Percentiles rank a stretch among this genome's conserved stretches.
phyloP scores from a whole-genome alignment of 2,329 filamentous ascomycete species.

The Drechmeria coniospora region DNA sequence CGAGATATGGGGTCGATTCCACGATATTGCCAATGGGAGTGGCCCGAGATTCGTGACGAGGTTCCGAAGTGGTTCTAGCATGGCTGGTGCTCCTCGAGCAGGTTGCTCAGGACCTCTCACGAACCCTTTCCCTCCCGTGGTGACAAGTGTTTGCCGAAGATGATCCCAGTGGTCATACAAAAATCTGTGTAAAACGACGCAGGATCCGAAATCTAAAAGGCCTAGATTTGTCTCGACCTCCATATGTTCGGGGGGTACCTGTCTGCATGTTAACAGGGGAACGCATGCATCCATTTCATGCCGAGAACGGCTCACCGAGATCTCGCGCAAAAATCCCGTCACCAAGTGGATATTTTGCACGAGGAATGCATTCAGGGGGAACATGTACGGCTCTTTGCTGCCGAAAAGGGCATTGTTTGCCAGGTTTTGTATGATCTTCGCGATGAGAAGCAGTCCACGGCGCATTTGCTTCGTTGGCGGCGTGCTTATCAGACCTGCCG shows the following conservation, averaged over 20 bases:
- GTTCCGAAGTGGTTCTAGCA: slow-evolving; percentile 43
- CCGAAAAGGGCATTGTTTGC: slow-evolving; percentile 60
- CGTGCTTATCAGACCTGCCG: slow-evolving; percentile 45
- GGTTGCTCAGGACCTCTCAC: slow-evolving; percentile 39
- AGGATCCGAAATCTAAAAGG: slow-evolving; percentile 55
- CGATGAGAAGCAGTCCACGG: slow-evolving; percentile 50
- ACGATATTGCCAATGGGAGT: slow-evolving; percentile 51
- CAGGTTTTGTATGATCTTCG: slow-evolving; percentile 56
- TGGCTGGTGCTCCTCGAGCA: slow-evolving; percentile 34
- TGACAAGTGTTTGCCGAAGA: slow-evolving; percentile 46
- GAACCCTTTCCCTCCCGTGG: slow-evolving; percentile 41
- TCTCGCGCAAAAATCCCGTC: slow-evolving; percentile 50
- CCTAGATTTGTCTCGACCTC: slow-evolving; percentile 28
- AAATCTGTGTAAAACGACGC: slow-evolving; percentile 52
- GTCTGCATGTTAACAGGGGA: too few relatives aligned
- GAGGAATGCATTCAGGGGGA: slow-evolving; percentile 52
- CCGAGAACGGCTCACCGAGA: slow-evolving; percentile 35
- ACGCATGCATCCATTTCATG: too few relatives aligned
- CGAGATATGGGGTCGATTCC: slow-evolving; percentile 52
- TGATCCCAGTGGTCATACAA: slow-evolving; percentile 60
- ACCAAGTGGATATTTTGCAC: slow-evolving; percentile 53
- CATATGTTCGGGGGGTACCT: slow-evolving; percentile 32
- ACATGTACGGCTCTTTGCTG: slow-evolving; percentile 60
- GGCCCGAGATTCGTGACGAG: slow-evolving; percentile 52
- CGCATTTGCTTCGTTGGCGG: slow-evolving; percentile 54